phyloP scores from a whole-genome alignment of 257 asterid genomes.

The Rehmannia glutinosa region DNA sequence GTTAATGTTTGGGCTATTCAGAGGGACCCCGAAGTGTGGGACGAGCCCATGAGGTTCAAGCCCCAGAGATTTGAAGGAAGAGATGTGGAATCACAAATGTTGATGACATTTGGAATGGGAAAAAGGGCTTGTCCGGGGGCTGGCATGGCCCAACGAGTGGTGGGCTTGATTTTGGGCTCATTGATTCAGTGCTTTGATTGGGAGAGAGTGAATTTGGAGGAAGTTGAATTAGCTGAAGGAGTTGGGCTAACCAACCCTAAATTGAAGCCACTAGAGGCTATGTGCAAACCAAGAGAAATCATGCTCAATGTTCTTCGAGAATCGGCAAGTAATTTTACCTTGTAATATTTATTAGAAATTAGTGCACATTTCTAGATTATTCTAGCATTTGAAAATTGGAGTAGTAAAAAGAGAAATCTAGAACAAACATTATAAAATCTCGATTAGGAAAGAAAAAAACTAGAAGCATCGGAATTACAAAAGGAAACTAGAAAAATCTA shows the following conservation, averaged over 20 bases:
- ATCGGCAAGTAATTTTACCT: too few relatives aligned
- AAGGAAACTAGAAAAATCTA: too few relatives aligned
- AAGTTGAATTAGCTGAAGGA: constrained; percentile 19
- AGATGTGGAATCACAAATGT: not conserved
- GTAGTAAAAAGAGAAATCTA: too few relatives aligned
- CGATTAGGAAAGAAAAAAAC: too few relatives aligned
- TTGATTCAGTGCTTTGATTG: constrained; percentile 22
- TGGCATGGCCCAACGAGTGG: constrained; percentile 9
- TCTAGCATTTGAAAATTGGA: too few relatives aligned
- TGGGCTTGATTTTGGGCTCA: too few relatives aligned
- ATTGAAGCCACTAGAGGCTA: constrained; percentile 13
- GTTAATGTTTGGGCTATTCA: constrained; percentile 30
- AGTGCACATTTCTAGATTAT: too few relatives aligned
- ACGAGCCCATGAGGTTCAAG: constrained; percentile 1
- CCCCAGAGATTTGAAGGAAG: constrained; percentile 28
- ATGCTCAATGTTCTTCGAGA: too few relatives aligned
- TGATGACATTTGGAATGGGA: constrained; percentile 29
- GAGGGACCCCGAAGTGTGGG: constrained; percentile 25
- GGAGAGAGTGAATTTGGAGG: constrained; percentile 1
- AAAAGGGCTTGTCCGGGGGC: constrained; percentile 27
- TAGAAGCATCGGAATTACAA: too few relatives aligned
- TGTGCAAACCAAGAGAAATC: too few relatives aligned
- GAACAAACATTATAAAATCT: too few relatives aligned
- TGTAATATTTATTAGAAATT: too few relatives aligned
- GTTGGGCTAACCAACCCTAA: constrained; percentile 18